Base-by-base conservation (phyloP, 2,329 filamentous ascomycete genomes). In the Gliomastix tumulicola region DNA sequence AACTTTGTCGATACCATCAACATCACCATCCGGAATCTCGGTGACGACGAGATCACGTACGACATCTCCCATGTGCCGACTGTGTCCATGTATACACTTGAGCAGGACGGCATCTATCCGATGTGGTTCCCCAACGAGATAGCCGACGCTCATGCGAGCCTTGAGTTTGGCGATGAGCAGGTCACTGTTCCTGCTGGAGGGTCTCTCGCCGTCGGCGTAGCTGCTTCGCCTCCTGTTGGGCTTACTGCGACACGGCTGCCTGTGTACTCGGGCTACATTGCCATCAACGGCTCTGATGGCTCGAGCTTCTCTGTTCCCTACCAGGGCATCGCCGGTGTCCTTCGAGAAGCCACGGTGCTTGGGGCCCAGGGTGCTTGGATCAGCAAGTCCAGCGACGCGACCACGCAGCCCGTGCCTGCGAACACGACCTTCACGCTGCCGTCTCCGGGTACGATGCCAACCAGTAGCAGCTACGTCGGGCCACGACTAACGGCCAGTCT, bases 21-120 rank as follows among this genome's bases (percentile, higher is more conserved):
- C 43, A 77, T 82, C 49, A 68, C 62, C 27, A 63, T 83, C 44
- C 64, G 55, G 46, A 83, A 82, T 59, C 60, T 61, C 6, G 72
- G 69, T 32, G 54, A 54, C 13, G 57, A 62, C 18, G 52, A 61
- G 1, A 52, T 76, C 34, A 70, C 68, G 6, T 79, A 77, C 54
- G 59, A 61, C 7, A 56, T 82, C 10, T 63, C 61, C 19, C 63
- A 77, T 41, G 53, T 67, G 7, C 64, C 66, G 3, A 66, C 74
- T 11, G 55, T 65, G 11, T 75, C 75, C 4, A 66, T 68, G 37
- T 79, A 78, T 52, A 72, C 76, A 1, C 55, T 62, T 3, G 47
- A 46, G 19, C 45, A 50, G 3, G 48, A 41, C 22, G 46, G 48
- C 20, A 59, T 60, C 30, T 56, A 55, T 32, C 62, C 69, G 0